Conservation (phyloP, 345 rosid species). For the Trapa bicornis region DNA sequence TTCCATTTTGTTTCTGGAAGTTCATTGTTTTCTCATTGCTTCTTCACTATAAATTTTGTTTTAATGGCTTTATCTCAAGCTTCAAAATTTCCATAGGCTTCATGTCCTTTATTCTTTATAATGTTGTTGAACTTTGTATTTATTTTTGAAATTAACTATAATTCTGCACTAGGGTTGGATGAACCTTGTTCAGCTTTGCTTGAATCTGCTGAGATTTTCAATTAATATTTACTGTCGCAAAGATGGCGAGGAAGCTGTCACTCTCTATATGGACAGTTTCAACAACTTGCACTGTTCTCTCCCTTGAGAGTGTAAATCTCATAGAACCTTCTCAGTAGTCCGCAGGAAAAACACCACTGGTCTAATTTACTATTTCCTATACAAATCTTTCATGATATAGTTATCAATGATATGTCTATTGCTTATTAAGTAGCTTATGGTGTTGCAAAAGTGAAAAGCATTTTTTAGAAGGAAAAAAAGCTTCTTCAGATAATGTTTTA, state of each 20-base stretch:
- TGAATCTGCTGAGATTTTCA: slow-evolving; percentile 35
- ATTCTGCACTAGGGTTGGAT: slow-evolving; percentile 41
- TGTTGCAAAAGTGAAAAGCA: not conserved
- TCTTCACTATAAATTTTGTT: not conserved
- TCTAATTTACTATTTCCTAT: not conserved
- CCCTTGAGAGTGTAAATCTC: slow-evolving; percentile 73
- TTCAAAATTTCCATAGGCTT: not conserved
- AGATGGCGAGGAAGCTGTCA: slow-evolving; percentile 78
- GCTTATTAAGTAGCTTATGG: not conserved
- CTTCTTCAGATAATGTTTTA: not conserved
- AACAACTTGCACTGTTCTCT: slow-evolving; percentile 80
- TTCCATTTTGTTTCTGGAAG: not conserved
- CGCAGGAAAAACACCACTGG: not conserved
- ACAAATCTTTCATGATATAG: not conserved
- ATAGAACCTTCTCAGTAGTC: not conserved
- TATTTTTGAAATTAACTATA: not conserved
- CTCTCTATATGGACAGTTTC: slow-evolving; percentile 96
- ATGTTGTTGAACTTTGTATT: not conserved
- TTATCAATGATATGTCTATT: not conserved
- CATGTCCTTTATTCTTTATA: not conserved
- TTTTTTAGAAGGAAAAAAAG: not conserved
- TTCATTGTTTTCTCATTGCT: not conserved
- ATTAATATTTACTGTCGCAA: slow-evolving; percentile 15
- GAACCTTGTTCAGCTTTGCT: slow-evolving; percentile 28
- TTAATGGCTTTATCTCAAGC: not conserved